Evolutionary conservation across 1,284 basidiomycete genomes (phyloP), one percentile per base, ranked within the genome.

Genomic region (Papiliotrema terrestris): DNA sequence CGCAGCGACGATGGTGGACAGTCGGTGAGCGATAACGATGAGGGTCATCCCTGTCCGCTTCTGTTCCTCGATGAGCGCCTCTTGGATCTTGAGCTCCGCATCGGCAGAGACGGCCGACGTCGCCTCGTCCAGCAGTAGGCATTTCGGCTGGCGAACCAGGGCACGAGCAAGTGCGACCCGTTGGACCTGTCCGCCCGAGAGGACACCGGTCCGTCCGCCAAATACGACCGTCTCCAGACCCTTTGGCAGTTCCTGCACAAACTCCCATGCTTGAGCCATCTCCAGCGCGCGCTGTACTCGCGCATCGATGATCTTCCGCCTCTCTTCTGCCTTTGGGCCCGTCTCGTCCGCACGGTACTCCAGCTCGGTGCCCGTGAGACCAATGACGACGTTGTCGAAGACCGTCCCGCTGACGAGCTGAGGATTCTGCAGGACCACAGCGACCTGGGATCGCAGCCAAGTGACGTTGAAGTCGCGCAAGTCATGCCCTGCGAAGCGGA

Each of bases 381-480:
- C 78, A 54, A 76, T 73, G 4, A 73, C 71, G 45, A 80, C 75
- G 58, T 80, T 80, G 35, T 77, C 74, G 25, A 74, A 68, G 29
- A 80, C 67, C 1, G 76, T 71, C 52, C 70, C 73, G 51, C 75
- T 72, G 59, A 78, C 74, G 1, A 80, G 67, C 43, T 75, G 70
- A 5, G 78, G 78, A 38, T 78, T 72, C 55, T 79, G 78, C 8
- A 72, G 68, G n/a, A 79, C 77, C 13, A 78, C 72, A 20, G 76
- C 73, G 44, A 79, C 68, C 52, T 78, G 76, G 13, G 72, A 73
- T 11, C 78, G 69, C 17, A 79, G 63, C 71, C 76, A 79, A 17
- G 66, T 62, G n/a, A 75, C 56, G 51, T 78, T 78, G 55, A 75
- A 60, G 11, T 70, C 62, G 37, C 72, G 64, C 19, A 78, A 45